phyloP scores from a whole-genome alignment of 305 asterid species.

The Withania somnifera region DNA sequence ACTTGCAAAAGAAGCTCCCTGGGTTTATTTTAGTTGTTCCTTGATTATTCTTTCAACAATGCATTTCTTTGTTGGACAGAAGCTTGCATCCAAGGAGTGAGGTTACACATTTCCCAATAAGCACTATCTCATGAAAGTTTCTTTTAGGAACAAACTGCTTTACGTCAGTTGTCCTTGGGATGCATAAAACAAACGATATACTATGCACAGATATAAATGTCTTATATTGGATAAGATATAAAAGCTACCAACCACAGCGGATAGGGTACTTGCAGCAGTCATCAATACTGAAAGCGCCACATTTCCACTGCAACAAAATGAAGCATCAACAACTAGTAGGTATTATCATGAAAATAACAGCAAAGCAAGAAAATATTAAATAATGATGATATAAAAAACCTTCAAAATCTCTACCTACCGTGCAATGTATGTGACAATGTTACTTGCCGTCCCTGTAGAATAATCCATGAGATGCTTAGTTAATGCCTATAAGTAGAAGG shows the following conservation, averaged over 20 bases:
- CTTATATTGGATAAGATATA: background rate
- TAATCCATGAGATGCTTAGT: constrained; percentile 7
- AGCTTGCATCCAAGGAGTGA: background rate
- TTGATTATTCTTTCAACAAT: background rate
- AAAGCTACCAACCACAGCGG: constrained; percentile 73
- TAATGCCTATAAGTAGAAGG: background rate
- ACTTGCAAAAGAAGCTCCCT: background rate
- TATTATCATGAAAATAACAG: constrained; percentile 5
- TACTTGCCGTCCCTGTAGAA: constrained; percentile 81
- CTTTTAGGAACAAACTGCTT: background rate
- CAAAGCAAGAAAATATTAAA: background rate
- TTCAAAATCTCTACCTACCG: constrained; percentile 34
- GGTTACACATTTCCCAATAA: background rate
- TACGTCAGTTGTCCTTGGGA: background rate
- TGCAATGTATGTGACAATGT: constrained; percentile 90
- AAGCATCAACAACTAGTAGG: constrained; percentile 9
- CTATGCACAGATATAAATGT: background rate
- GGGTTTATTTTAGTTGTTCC: background rate
- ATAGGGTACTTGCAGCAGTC: constrained; percentile 90
- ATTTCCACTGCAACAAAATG: constrained; percentile 51
- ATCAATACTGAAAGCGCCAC: constrained; percentile 93
- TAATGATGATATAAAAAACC: background rate
- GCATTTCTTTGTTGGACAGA: background rate
- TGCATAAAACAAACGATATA: background rate
- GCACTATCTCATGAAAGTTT: background rate